Evolutionary conservation across 164 flowering plant species (phyloP), one percentile per base, ranked within the genome.

Genomic region (Annona squamosa): DNA sequence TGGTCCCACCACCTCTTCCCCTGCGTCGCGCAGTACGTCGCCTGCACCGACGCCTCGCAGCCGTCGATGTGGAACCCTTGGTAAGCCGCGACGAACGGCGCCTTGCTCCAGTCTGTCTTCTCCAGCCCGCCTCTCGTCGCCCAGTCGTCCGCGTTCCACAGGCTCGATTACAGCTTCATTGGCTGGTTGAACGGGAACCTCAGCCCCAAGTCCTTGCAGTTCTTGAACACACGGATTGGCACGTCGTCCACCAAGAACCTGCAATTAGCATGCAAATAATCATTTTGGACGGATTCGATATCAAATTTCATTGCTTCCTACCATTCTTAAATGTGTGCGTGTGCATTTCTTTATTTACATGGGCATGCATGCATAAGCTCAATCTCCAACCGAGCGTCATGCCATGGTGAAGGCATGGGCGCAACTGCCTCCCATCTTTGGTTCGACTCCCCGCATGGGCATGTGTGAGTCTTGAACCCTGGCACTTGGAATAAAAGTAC

Each of bases 141-240:
- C 91, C 91, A 88, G 73, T 88, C 88, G 59, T 88, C 91, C 1
- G 90, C 91, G 46, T 85, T 85, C 91, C 91, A 86, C 59, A 88
- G 74, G 75, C 88, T 86, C 12, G 88, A 86, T 78, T 88, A 88
- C 37, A 88, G 48, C 86, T 85, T 86, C 91, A 88, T 88, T 4
- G 90, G 91, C 47, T 88, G 90, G 76, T 86, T 68, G 78, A 85
- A 85, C 45, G 90, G 90, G 65, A 78, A 87, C 48, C 63, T 81
- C 74, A 88, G 81, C 5, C 90, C 87, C 72, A 85, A 63, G 48
- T 85, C 85, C 66, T 87, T 86, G 77, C 83, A 56, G 87, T 88
- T 88, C 82, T 84, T 87, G 86, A 87, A 88, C 56, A 84, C 82
- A 18, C 91, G 83, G 46, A 88, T 87, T 16, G 91, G 91, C 0